These are phyloP conservation scores for Ganoderma sinense DNA, from an alignment of 1,284 basidiomycete species.

Conservation along the genomic window DNA sequence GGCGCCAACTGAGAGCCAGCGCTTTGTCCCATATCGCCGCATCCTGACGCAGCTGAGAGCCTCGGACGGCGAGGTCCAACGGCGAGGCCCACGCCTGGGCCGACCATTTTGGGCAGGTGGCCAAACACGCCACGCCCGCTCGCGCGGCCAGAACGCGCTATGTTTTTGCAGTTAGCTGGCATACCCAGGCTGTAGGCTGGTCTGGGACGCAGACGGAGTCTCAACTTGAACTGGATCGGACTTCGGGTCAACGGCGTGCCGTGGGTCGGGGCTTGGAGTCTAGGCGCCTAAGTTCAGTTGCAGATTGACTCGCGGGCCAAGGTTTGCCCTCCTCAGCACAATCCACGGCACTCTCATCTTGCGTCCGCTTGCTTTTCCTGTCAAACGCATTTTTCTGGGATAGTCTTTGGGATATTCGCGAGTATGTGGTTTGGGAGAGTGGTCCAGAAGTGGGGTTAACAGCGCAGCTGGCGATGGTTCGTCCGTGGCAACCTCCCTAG, in stretches of 20 bases:
- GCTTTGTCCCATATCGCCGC: no score
- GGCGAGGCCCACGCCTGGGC: no score
- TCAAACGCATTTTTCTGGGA: neutral
- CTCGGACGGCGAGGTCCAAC: no score
- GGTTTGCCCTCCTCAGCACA: neutral
- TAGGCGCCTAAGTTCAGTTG: no score
- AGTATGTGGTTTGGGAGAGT: neutral
- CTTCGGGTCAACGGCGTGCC: neutral
- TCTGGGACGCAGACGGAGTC: neutral
- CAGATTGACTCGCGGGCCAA: no score
- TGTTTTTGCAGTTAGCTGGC: no score
- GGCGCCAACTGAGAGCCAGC: no score
- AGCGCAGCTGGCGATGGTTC: neutral
- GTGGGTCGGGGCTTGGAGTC: neutral
- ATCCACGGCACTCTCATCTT: neutral
- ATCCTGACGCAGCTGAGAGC: no score
- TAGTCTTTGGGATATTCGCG: neutral
- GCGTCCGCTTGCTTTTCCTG: neutral
- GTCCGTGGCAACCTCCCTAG: neutral
- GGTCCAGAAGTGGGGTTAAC: neutral
- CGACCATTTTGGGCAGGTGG: no score
- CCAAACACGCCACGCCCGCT: no score
- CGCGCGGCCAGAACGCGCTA: no score
- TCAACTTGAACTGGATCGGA: neutral
- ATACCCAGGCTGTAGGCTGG: neutral